Conservation (phyloP, 2,329 filamentous ascomycete species). For the Cyclaneusma minus region DNA sequence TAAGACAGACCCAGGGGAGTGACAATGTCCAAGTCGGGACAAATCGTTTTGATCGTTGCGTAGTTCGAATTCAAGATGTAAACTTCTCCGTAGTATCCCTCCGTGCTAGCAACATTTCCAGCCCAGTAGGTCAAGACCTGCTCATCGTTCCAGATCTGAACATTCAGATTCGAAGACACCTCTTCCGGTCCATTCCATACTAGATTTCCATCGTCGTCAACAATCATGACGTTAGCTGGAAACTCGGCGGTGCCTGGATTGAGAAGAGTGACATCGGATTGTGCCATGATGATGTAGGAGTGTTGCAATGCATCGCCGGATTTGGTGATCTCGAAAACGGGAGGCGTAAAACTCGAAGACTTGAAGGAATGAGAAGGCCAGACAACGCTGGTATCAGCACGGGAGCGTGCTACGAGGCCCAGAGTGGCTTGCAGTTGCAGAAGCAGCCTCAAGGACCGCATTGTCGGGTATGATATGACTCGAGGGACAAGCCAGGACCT, state of each 20-base stretch:
- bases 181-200: background rate
- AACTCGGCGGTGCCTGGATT: background rate
- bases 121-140: background rate
- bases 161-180: background rate
- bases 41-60: background rate
- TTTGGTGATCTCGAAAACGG: constrained; percentile 1
- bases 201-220: background rate
- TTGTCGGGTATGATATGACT: too few relatives aligned
- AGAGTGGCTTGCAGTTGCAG: too few relatives aligned
- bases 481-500: too few relatives aligned
- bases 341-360: too few relatives aligned
- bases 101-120: background rate
- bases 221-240: background rate
- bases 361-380: constrained; percentile 1
- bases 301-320: background rate
- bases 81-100: background rate
- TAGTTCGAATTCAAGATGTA: background rate
- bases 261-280: background rate
- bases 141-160: background rate
- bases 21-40: background rate
- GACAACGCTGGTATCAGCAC: constrained; percentile 4
- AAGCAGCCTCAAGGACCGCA: too few relatives aligned
- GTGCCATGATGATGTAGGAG: background rate
- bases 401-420: too few relatives aligned
- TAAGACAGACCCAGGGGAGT: background rate